Evolutionary conservation across 73 alveolate genomes (phyloP).

Genomic region (Paramecium octaurelia): DNA sequence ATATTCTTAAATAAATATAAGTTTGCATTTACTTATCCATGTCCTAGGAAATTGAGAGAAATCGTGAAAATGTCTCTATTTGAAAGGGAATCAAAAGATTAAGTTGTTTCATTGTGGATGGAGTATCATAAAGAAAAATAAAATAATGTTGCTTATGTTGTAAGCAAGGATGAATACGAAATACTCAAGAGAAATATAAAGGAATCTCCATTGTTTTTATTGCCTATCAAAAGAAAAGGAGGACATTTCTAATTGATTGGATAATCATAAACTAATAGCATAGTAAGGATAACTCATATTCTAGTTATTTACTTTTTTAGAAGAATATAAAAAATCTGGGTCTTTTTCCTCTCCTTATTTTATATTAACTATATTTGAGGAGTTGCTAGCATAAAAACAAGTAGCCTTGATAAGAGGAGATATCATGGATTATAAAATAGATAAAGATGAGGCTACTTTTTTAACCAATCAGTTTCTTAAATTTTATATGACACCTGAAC

Average conservation of each 20-base stretch:
- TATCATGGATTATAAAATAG: constrained; percentile 64
- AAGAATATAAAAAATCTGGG: constrained; percentile 76
- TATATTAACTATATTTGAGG: constrained; percentile 79
- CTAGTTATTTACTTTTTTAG: constrained; percentile 71
- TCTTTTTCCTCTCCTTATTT: constrained; percentile 72
- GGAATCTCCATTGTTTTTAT: constrained; percentile 71
- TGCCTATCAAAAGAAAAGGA: constrained; percentile 70
- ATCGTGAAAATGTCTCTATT: constrained; percentile 69
- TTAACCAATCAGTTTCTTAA: constrained; percentile 54
- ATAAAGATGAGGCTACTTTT: constrained; percentile 67
- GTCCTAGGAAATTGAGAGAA: constrained; percentile 82
- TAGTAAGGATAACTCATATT: not conserved
- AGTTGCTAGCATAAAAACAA: constrained; percentile 67
- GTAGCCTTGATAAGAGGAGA: constrained; percentile 79
- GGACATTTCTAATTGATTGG: constrained; percentile 75
- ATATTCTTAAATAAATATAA: not conserved
- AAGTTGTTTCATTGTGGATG: constrained; percentile 67
- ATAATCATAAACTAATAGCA: constrained; percentile 69
- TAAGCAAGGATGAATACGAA: constrained; percentile 54
- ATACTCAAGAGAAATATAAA: constrained; percentile 39
- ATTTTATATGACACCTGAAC: constrained; percentile 66
- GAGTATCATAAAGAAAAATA: constrained; percentile 71
- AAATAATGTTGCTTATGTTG: constrained; percentile 65
- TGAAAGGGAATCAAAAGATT: constrained; percentile 70
- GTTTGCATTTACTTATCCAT: constrained; percentile 77